phyloP scores from a whole-genome alignment of 2,329 filamentous ascomycete genomes.

The Cladosporium sp. region DNA sequence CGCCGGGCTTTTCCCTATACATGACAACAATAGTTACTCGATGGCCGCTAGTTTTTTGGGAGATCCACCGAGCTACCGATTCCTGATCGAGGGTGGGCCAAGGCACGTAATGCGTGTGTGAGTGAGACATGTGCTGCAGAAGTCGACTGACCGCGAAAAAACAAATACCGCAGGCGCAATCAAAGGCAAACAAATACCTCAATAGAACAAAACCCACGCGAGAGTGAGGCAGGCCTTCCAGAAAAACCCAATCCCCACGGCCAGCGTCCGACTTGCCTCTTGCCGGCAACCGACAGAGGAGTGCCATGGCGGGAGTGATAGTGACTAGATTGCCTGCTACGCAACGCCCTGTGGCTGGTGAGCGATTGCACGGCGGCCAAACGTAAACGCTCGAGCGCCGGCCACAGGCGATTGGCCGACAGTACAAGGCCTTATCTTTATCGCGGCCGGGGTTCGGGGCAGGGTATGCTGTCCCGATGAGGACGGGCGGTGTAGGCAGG shows the following conservation, averaged over 20 bases:
- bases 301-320: not conserved
- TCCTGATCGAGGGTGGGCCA: not conserved
- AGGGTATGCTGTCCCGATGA: not conserved
- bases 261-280: not conserved
- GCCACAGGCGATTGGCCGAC: conserved; percentile 3
- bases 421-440: conserved; percentile 17
- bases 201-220: not conserved
- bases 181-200: not conserved
- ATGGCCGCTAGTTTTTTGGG: not conserved
- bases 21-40: conserved; percentile 1
- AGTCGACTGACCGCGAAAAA: not conserved
- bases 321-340: not conserved
- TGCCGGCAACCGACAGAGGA: conserved; percentile 6
- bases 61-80: not conserved
- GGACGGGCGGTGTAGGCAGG: conserved; percentile 15
- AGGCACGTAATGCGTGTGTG: not conserved
- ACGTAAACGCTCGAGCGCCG: conserved; percentile 3
- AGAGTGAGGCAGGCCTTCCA: not conserved
- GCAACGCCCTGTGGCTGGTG: conserved; percentile 3
- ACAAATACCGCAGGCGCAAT: not conserved
- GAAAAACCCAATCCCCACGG: conserved; percentile 12
- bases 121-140: not conserved
- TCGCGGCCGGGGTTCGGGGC: conserved; percentile 20
- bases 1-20: conserved; percentile 3
- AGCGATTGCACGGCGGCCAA: conserved; percentile 7